phyloP scores from a whole-genome alignment of 768 basidiomycete species.

The Leucocoprinus leucothites region DNA sequence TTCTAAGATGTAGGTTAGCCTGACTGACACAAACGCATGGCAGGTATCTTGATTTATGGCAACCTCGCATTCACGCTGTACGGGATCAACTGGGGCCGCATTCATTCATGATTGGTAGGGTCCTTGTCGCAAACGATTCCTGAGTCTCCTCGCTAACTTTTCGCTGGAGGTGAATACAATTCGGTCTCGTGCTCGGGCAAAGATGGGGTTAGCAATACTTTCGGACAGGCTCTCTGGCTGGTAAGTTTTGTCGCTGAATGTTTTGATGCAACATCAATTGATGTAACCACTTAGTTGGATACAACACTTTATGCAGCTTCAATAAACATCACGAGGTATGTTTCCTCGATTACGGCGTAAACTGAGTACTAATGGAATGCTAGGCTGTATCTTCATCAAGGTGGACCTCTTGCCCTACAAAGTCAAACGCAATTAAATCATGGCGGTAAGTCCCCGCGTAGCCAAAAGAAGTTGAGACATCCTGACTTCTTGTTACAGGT shows the following conservation, averaged over 20 bases:
- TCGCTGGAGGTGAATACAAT: constrained; percentile 47
- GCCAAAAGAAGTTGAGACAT: background rate
- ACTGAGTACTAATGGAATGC: background rate
- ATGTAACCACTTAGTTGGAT: constrained; percentile 29
- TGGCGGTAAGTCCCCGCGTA: constrained; percentile 29
- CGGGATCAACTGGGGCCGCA: constrained; percentile 45
- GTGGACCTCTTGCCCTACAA: constrained; percentile 48
- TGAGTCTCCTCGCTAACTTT: too few relatives aligned
- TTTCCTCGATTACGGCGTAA: background rate
- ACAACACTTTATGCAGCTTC: constrained; percentile 47
- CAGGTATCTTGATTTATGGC: constrained; percentile 55
- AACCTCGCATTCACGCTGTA: constrained; percentile 46
- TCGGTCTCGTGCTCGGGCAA: constrained; percentile 52
- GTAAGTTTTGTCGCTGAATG: constrained; percentile 18
- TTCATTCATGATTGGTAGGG: constrained; percentile 44
- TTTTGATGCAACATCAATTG: background rate
- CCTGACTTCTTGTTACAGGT: constrained; percentile 17
- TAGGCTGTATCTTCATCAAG: constrained; percentile 54
- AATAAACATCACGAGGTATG: constrained; percentile 45
- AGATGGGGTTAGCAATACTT: constrained; percentile 49
- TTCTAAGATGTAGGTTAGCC: background rate
- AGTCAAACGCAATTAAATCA: constrained; percentile 48
- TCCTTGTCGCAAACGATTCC: too few relatives aligned
- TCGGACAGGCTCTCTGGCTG: constrained; percentile 54
- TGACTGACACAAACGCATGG: background rate